Conservation (phyloP, 2,329 filamentous ascomycete genomes). For the Penicillium sp. region DNA sequence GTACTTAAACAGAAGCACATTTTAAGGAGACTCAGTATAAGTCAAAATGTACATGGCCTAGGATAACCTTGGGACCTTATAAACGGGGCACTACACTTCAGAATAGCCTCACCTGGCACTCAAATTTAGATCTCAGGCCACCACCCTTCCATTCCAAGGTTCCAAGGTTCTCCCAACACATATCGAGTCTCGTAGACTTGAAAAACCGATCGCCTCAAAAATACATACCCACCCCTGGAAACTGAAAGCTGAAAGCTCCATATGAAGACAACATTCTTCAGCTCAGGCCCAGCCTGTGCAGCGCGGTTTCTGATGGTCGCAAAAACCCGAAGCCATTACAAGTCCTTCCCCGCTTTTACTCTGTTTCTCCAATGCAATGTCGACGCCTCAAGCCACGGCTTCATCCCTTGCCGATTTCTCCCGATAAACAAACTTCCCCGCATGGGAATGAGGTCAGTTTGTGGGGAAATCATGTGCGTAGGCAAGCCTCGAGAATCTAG, state of each 20-base stretch:
- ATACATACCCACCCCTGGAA: too few species aligned
- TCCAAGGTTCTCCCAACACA: too few species aligned
- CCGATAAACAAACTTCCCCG: not conserved
- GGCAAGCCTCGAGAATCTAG: not conserved
- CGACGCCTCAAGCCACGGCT: not conserved
- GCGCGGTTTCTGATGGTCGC: not conserved
- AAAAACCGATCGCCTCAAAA: too few species aligned
- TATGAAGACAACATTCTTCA: too few species aligned
- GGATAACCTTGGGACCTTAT: too few species aligned
- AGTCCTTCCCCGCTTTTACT: not conserved
- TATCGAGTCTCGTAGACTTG: too few species aligned
- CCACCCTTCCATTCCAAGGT: not conserved
- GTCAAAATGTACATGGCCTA: too few species aligned
- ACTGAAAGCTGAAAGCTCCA: too few species aligned
- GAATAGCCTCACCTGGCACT: not conserved
- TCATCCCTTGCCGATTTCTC: constrained; percentile 1
- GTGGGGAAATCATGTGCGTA: not conserved
- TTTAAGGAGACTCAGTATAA: too few species aligned
- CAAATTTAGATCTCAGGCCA: not conserved
- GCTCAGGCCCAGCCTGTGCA: too few species aligned
- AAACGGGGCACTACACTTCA: not conserved
- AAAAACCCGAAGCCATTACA: not conserved
- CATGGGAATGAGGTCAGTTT: not conserved
- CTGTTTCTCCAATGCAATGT: not conserved
- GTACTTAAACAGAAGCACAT: too few species aligned